Evolutionary conservation across 306 rosid species (phyloP).

Genomic region (Cotoneaster glaucophyllus): DNA sequence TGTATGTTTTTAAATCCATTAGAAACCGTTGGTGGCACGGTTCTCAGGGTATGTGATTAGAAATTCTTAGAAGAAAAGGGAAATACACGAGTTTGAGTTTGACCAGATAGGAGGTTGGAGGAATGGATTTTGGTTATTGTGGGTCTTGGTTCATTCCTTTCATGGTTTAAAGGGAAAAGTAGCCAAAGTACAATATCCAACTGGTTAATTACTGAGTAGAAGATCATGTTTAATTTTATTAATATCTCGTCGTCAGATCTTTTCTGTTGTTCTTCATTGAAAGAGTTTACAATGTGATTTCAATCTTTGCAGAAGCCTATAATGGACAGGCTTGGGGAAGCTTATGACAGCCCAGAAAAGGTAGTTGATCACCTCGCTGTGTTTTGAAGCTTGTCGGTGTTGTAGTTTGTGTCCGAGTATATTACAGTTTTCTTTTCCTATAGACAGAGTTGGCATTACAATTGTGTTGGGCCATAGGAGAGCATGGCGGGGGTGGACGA

Average conservation of each 20-base stretch:
- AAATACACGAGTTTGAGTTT: background rate
- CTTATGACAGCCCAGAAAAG: slow-evolving; percentile 84
- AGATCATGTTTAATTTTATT: background rate
- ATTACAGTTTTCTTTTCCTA: slow-evolving; percentile 17
- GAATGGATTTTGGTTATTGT: background rate
- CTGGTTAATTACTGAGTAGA: background rate
- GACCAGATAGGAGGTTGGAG: background rate
- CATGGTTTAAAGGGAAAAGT: background rate
- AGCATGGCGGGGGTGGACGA: slow-evolving; percentile 92
- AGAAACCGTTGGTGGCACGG: background rate
- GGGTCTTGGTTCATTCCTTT: background rate
- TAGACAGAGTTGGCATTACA: slow-evolving; percentile 93
- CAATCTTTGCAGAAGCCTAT: slow-evolving; percentile 77
- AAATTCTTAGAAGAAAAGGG: background rate
- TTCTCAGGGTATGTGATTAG: background rate
- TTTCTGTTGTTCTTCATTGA: background rate
- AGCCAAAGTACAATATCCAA: background rate
- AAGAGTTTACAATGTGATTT: background rate
- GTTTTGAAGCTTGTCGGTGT: background rate
- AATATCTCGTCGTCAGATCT: background rate
- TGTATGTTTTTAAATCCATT: slow-evolving; percentile 1
- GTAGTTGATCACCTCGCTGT: slow-evolving; percentile 35
- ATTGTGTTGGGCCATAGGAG: slow-evolving; percentile 98
- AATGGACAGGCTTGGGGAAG: slow-evolving; percentile 85
- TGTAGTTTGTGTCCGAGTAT: slow-evolving; percentile 15